Evolutionary conservation across 768 basidiomycete genomes (phyloP).

Genomic region (Lentinula edodes): DNA sequence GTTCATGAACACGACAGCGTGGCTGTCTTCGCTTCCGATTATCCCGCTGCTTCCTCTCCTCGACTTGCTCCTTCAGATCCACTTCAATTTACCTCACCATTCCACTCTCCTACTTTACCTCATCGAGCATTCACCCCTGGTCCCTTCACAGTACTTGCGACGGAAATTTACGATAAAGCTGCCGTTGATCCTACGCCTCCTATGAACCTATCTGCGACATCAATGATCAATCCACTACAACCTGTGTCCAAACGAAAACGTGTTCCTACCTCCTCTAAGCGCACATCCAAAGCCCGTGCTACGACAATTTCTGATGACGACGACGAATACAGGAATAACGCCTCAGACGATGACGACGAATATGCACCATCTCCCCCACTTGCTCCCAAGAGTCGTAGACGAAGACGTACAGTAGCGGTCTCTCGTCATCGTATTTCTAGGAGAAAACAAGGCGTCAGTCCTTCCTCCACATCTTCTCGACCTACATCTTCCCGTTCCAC

Average conservation of each 20-base stretch:
- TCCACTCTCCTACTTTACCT: not conserved
- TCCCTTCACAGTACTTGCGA: not conserved
- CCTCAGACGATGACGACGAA: constrained; percentile 33
- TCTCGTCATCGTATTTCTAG: not conserved
- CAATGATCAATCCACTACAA: not conserved
- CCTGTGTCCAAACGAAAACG: not conserved
- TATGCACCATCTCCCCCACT: constrained; percentile 34
- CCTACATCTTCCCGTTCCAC: not conserved
- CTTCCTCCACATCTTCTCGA: not conserved
- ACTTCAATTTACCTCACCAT: not conserved
- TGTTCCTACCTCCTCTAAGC: constrained; percentile 2
- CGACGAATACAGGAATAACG: constrained; percentile 29
- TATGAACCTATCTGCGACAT: not conserved
- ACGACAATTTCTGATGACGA: constrained; percentile 5
- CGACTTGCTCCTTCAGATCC: not conserved
- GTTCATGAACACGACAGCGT: not conserved
- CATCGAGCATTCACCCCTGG: not conserved
- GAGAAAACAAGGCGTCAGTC: not conserved
- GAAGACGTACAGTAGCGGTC: not conserved
- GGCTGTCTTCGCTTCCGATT: not conserved
- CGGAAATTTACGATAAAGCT: not conserved
- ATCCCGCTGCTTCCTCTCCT: not conserved
- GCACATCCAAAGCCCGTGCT: not conserved
- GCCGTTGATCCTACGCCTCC: not conserved
- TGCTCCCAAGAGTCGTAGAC: constrained; percentile 27